Evolutionary conservation across 192 early-diverging fungal species (phyloP), one percentile per base, ranked within the genome.

Genomic region (Phlyctochytrium bullatum): DNA sequence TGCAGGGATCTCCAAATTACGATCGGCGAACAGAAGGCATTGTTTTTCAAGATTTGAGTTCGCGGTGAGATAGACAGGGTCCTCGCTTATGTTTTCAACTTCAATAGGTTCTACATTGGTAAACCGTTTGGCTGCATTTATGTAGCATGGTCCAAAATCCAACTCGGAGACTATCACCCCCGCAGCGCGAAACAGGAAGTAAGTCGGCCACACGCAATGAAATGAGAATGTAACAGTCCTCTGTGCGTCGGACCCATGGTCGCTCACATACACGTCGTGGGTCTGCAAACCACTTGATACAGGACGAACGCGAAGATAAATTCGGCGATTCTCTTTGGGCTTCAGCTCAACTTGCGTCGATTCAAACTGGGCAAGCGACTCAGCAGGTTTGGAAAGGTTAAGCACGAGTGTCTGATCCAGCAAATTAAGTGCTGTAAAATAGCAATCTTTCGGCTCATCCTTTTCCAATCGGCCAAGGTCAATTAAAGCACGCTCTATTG

Each of bases 101-200:
- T 83, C 64, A 27, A 92, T 74, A 17, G 90, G 83, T 0, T 86
- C 80, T 0, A 92, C 84, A 60, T 87, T 87, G 2, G 91, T 89
- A 64, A 83, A 95, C 72, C 88, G 91, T 20, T 81, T 80, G 1
- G 83, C 78, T 0, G 86, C 77, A 66, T 93, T 90, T 0, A 93
- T 83, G 67, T 93, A 95, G 52, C 91, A 95, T 52, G 86, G 86
- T 0, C 91, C 91, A 32, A 94, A 81, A 72, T 95, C 89, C 34
- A 95, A 64, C 29, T 89, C 86, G 36, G 66, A 71, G 6, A 33
- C 17, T 0, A 67, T 60, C 34, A 88, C 82, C 25, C 75, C 78
- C 36, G 90, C 69, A 1, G 78, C 76, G 29, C 88, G 88, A 66
- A 92, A 90, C 3, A 71, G 61, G 2, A 94, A 63, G 58, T 90